Evolutionary conservation across 805 yeast species (phyloP), one percentile per base, ranked within the genome.

Genomic region (Wickerhamomyces xylosicus): DNA sequence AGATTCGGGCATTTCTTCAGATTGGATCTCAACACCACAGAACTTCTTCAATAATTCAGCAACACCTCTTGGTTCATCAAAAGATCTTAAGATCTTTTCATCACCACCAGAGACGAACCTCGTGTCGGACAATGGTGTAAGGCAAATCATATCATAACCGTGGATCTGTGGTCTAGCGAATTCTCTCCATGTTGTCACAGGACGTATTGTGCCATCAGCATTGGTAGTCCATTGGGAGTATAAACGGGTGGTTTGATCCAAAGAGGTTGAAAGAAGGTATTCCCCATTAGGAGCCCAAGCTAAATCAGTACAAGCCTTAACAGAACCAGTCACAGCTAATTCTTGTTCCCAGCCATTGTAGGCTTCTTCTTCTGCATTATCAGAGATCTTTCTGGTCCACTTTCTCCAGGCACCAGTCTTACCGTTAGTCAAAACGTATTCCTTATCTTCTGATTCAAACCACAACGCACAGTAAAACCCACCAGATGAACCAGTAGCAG

Each of bases 131-230:
- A 92, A 58, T 11, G 81, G 67, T 31, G 78, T 74, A 7, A 84
- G 66, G 47, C 95, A 78, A 31, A 85, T 70, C 97, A 92, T 87
- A 54, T 92, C 97, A 56, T 86, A 92, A 8, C 99, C 99, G 58
- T 92, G 99, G 46, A 92, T 92, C 59, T 92, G 99, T 0, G 98
- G 97, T 49, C 99, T 73, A 2, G 96, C 85, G 58, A 92, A 80
- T 58, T 92, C 99, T 54, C 80, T 81, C 95, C 96, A 87, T 1
- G 79, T 66, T 7, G 47, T 42, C 2, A 34, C 37, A 0, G 47
- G 41, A 35, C 67, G 58, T 15, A 39, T 41, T 17, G 53, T 41
- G 2, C 62, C 66, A 43, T 58, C 60, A 11, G 44, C 42, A 28
- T 62, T 54, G 8, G 37, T 40, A 2, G 42, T 44, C 85, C 86